phyloP scores from a whole-genome alignment of 495 filamentous ascomycete genomes.

The Chaetomium tenue region DNA sequence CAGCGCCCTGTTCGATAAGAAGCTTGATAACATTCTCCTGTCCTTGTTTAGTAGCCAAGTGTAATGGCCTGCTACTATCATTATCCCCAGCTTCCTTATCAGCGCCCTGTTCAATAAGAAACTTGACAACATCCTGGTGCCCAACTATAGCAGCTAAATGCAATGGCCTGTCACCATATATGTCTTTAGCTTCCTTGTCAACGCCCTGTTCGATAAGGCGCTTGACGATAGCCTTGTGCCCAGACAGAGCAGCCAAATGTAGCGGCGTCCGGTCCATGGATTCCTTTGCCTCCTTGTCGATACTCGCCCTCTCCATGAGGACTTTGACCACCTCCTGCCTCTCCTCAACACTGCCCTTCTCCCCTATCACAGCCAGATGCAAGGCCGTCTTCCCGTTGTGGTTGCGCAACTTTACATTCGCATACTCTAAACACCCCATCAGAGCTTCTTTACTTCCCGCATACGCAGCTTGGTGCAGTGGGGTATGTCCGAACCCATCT shows the following conservation, averaged over 20 bases:
- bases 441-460: no score
- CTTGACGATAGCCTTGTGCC: neutral
- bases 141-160: neutral
- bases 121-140: neutral
- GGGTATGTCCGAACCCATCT: no score
- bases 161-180: neutral
- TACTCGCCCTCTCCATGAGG: no score
- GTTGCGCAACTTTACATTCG: no score
- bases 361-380: no score
- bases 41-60: neutral
- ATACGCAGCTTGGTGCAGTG: no score
- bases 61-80: neutral
- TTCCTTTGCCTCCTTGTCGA: neutral
- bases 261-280: neutral
- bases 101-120: neutral
- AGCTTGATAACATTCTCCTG: neutral
- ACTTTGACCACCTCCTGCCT: no score
- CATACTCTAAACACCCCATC: no score
- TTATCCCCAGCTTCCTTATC: neutral
- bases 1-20: neutral
- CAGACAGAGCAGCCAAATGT: neutral
- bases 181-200: neutral
- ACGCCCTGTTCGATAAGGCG: neutral
- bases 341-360: no score
- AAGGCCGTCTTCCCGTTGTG: no score